Percentiles rank a stretch among this genome's conserved stretches.
These are phyloP conservation scores for Raddia guianensis DNA, from an alignment of 176 grass and related monocot genomes.

Conservation along the genomic window DNA sequence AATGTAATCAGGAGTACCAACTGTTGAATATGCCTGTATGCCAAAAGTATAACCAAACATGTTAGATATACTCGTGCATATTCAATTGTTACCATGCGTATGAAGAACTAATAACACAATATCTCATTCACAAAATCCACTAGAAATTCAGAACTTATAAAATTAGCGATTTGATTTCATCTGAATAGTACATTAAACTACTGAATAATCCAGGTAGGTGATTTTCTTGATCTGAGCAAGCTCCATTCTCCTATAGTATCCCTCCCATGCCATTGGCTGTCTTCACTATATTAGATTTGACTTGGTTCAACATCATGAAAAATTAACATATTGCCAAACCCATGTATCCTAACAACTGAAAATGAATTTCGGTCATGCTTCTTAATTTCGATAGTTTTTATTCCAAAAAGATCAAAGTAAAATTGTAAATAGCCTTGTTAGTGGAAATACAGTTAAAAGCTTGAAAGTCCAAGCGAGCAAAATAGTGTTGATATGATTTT, in stretches of 20 bases:
- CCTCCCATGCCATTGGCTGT: neutral
- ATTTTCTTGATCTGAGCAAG: neutral
- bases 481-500: neutral
- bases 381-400: neutral
- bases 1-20: slow-evolving; percentile 99
- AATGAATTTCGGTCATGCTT: slow-evolving; percentile 16
- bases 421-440: neutral
- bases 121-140: slow-evolving; percentile 31
- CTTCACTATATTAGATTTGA: neutral
- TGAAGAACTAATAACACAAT: slow-evolving; percentile 1
- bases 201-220: slow-evolving; percentile 15
- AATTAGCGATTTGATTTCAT: slow-evolving; percentile 32
- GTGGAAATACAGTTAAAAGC: neutral
- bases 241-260: neutral
- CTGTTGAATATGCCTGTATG: slow-evolving; percentile 90
- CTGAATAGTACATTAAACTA: neutral
- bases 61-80: neutral
- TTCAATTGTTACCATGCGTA: slow-evolving; percentile 7
- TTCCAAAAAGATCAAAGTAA: slow-evolving; percentile 15
- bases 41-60: slow-evolving; percentile 32
- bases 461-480: neutral
- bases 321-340: slow-evolving; percentile 29
- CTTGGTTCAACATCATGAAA: slow-evolving; percentile 17
- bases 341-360: neutral
- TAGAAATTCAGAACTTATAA: slow-evolving; percentile 26